Evolutionary conservation across 805 yeast genomes (phyloP).

Genomic region (Cyberlindnera galapagoensis): DNA sequence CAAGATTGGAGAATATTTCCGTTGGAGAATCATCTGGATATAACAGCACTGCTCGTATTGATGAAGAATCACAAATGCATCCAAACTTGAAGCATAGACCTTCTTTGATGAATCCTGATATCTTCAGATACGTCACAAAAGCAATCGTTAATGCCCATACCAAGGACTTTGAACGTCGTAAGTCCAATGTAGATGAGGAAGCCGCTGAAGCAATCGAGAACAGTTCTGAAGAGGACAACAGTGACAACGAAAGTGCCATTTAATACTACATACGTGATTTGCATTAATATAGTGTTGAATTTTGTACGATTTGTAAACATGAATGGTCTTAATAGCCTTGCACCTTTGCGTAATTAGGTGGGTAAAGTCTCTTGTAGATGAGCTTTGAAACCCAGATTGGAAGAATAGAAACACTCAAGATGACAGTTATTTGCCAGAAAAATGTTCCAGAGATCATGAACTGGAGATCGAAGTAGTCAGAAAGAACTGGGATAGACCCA

Average conservation of each 20-base stretch:
- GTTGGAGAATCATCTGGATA: not conserved
- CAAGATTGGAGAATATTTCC: slow-evolving; percentile 1
- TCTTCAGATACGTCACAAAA: slow-evolving; percentile 40
- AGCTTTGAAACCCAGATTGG: slow-evolving; percentile 89
- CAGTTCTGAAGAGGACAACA: slow-evolving; percentile 26
- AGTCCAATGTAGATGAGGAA: slow-evolving; percentile 10
- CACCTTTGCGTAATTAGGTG: slow-evolving; percentile 96
- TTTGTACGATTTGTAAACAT: not conserved
- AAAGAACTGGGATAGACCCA: slow-evolving; percentile 73
- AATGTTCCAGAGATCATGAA: slow-evolving; percentile 55
- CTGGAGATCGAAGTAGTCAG: slow-evolving; percentile 76
- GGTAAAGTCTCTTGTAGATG: slow-evolving; percentile 68
- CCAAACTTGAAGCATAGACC: not conserved
- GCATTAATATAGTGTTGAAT: slow-evolving; percentile 2
- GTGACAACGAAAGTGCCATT: slow-evolving; percentile 24
- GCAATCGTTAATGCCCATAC: slow-evolving; percentile 72
- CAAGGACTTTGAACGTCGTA: slow-evolving; percentile 63
- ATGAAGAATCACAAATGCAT: slow-evolving; percentile 1
- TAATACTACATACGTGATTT: slow-evolving; percentile 12
- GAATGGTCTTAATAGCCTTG: slow-evolving; percentile 50
- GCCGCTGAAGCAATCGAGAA: slow-evolving; percentile 14
- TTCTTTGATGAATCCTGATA: slow-evolving; percentile 15
- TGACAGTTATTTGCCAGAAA: slow-evolving; percentile 61
- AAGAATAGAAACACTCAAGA: slow-evolving; percentile 62
- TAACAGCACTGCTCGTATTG: not conserved